Conservation (phyloP, 129 eudicot genomes). For the Scalesia atractyloides region DNA sequence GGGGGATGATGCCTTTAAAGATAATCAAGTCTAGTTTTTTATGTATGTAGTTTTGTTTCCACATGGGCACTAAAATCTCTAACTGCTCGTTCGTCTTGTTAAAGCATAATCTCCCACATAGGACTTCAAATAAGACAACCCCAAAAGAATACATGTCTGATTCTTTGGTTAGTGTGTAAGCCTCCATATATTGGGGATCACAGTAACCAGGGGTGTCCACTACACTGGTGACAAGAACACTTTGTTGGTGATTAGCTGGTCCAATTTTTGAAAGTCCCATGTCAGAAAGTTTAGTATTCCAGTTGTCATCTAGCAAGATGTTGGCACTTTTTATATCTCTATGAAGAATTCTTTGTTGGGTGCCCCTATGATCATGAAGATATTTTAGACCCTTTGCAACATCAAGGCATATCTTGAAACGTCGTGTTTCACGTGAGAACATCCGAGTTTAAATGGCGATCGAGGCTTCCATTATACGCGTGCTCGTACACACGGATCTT, state of each 20-base stretch:
- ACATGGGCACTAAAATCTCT: neutral
- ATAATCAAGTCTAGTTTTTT: neutral
- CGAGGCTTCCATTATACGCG: neutral
- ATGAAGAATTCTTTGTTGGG: neutral
- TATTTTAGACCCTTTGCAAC: neutral
- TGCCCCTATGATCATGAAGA: slow-evolving; percentile 16
- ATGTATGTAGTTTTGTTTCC: neutral
- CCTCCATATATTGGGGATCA: neutral
- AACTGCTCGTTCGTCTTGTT: neutral
- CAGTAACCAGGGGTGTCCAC: neutral
- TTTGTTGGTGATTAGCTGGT: neutral
- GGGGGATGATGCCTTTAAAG: neutral
- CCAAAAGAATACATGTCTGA: neutral
- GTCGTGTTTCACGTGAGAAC: neutral
- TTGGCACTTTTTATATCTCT: neutral
- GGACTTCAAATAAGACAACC: neutral
- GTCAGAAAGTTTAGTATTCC: slow-evolving; percentile 13
- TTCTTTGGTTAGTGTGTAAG: neutral
- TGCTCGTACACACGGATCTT: neutral
- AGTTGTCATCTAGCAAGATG: slow-evolving; percentile 1
- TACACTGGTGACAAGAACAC: neutral
- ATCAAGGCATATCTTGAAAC: neutral
- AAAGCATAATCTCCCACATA: slow-evolving; percentile 4
- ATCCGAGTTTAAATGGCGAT: neutral
- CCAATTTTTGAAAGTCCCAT: slow-evolving; percentile 12